Percentiles rank a stretch among this genome's conserved stretches.
phyloP scores from a whole-genome alignment of 2,329 filamentous ascomycete species.

The Orbilia blumenaviensis region DNA sequence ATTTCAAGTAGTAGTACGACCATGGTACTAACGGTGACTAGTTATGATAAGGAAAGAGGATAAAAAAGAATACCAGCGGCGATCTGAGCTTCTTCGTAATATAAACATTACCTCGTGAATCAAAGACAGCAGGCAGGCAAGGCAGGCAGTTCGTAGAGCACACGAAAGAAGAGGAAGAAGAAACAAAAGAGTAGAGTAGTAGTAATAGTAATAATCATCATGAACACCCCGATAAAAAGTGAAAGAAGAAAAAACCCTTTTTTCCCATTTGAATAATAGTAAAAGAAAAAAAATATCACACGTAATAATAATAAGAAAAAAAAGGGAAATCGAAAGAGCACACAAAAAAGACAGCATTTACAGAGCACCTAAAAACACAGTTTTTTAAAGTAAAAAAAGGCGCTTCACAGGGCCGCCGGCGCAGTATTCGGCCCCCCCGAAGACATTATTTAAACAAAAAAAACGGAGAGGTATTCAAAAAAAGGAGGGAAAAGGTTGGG shows the following conservation, averaged over 20 bases:
- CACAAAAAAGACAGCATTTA: slow-evolving; percentile 22
- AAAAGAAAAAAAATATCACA: slow-evolving; percentile 23
- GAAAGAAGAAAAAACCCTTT: slow-evolving; percentile 40
- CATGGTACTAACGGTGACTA: too few species aligned
- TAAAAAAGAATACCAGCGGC: not conserved
- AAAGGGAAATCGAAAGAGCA: not conserved
- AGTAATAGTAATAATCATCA: slow-evolving; percentile 35
- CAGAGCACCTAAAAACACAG: slow-evolving; percentile 42
- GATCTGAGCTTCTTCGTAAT: slow-evolving; percentile 46
- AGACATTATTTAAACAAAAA: slow-evolving; percentile 49
- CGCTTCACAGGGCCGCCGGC: slow-evolving; percentile 37
- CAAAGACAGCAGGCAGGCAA: slow-evolving; percentile 26
- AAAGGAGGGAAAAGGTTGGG: slow-evolving; percentile 30
- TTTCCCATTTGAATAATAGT: slow-evolving; percentile 50
- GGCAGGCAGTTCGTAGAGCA: slow-evolving; percentile 10
- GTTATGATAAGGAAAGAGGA: too few species aligned
- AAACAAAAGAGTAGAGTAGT: slow-evolving; percentile 15
- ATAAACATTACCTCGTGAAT: slow-evolving; percentile 53
- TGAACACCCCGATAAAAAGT: slow-evolving; percentile 48
- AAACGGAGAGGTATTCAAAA: slow-evolving; percentile 26
- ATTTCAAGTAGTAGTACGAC: too few species aligned
- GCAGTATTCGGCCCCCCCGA: slow-evolving; percentile 28
- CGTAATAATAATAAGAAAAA: not conserved
- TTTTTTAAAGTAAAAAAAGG: slow-evolving; percentile 37
- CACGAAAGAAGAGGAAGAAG: not conserved